Percentiles rank a stretch among this genome's conserved stretches.
phyloP scores from a whole-genome alignment of 164 flowering plant species.

The Umbellularia californica region DNA sequence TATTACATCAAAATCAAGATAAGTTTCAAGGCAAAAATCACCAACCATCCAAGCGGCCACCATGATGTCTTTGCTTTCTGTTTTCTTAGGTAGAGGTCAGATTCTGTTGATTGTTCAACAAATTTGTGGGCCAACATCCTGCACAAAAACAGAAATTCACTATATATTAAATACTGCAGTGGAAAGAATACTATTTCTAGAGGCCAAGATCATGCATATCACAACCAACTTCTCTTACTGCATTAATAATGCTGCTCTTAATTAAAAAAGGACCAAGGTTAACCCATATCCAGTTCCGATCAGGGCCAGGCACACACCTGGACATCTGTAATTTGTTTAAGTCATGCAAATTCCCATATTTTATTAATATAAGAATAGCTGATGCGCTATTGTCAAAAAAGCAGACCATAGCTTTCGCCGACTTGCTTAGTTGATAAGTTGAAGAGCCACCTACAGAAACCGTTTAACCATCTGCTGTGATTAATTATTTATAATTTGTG shows the following conservation, averaged over 20 bases:
- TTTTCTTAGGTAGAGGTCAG: conserved; percentile 37
- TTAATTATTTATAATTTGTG: background rate
- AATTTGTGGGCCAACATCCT: conserved; percentile 98
- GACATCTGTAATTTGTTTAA: background rate
- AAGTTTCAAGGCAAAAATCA: background rate
- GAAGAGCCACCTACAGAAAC: background rate
- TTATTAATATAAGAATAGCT: no score
- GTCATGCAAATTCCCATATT: no score
- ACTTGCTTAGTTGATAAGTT: background rate
- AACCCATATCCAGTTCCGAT: background rate
- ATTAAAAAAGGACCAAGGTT: background rate
- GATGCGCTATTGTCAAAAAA: no score
- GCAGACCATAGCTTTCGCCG: background rate
- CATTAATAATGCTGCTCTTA: background rate
- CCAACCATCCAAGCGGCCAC: conserved; percentile 94
- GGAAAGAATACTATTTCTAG: background rate
- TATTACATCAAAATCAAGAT: conserved; percentile 8
- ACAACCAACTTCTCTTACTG: background rate
- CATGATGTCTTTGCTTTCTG: conserved; percentile 71
- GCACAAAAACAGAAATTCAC: conserved; percentile 16
- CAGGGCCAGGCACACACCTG: background rate
- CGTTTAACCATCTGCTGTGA: background rate
- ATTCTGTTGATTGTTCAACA: conserved; percentile 66
- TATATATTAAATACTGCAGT: background rate
- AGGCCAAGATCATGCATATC: background rate